Percentiles rank a stretch among this genome's conserved stretches.
phyloP scores from a whole-genome alignment of 2,329 filamentous ascomycete genomes.

The Penicillium rolfsii region DNA sequence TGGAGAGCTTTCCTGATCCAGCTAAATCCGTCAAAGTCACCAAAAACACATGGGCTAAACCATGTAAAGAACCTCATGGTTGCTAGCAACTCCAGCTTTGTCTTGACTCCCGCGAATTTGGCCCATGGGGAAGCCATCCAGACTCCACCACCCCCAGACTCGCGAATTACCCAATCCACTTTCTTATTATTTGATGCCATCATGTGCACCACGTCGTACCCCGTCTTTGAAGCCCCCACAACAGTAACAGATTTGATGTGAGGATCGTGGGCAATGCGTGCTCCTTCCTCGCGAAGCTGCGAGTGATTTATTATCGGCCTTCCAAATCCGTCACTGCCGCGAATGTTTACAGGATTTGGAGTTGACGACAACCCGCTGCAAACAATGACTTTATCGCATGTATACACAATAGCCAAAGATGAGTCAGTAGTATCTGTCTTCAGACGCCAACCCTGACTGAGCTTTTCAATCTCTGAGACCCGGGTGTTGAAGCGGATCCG shows the following conservation, averaged over 20 bases:
- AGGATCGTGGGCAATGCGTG: background rate
- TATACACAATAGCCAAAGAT: background rate
- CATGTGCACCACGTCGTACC: conserved; percentile 67
- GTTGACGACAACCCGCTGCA: background rate
- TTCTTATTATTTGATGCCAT: conserved; percentile 60
- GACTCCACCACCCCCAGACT: conserved; percentile 27
- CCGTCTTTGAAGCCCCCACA: conserved; percentile 54
- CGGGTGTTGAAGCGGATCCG: background rate
- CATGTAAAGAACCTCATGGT: background rate
- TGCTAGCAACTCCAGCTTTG: background rate
- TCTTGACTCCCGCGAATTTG: background rate
- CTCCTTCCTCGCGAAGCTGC: background rate
- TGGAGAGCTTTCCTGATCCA: background rate
- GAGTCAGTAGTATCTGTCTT: background rate
- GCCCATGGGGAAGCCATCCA: conserved; percentile 14
- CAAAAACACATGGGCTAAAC: background rate
- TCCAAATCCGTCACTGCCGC: background rate
- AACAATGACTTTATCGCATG: background rate
- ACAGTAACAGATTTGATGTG: background rate
- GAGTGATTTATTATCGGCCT: background rate
- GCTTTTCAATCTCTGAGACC: background rate
- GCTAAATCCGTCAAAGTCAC: background rate
- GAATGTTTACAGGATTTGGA: background rate
- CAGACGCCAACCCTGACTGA: background rate
- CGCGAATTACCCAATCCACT: conserved; percentile 36